phyloP scores from a whole-genome alignment of 305 asterid species.

The Fraxinus floribunda region DNA sequence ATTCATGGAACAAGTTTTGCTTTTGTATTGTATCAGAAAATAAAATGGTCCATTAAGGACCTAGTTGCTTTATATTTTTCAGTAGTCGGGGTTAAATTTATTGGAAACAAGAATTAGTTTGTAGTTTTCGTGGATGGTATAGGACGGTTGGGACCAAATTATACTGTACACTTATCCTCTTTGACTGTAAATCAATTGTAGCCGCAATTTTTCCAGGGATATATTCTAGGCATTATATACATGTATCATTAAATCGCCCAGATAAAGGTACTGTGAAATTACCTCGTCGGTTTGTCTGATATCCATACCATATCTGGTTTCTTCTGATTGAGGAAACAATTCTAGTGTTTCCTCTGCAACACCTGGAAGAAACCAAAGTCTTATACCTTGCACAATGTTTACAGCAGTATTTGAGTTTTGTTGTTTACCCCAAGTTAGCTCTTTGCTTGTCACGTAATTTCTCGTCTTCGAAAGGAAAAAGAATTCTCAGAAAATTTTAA shows the following conservation, averaged over 20 bases:
- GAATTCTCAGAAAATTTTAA: not conserved
- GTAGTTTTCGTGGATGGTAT: not conserved
- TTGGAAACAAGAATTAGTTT: not conserved
- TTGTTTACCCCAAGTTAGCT: conserved; percentile 31
- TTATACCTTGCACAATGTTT: conserved; percentile 35
- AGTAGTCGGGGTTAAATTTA: not conserved
- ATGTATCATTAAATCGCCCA: not conserved
- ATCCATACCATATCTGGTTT: conserved; percentile 46
- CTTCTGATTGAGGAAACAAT: conserved; percentile 39
- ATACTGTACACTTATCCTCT: not conserved
- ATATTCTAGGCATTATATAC: not conserved
- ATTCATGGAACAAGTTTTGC: not conserved
- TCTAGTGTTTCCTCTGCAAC: conserved; percentile 35
- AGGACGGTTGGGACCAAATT: not conserved
- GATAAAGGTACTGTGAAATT: not conserved
- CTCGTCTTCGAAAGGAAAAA: conserved; percentile 23
- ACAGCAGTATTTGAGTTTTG: conserved; percentile 25
- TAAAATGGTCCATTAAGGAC: not conserved
- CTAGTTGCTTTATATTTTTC: not conserved
- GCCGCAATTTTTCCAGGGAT: not conserved
- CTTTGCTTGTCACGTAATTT: conserved; percentile 29
- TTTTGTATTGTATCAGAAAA: not conserved
- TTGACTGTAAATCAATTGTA: not conserved
- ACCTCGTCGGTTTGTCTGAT: conserved; percentile 54
- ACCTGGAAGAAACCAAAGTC: conserved; percentile 57